Conservation (phyloP, 2,329 filamentous ascomycete species). For the Aspergillus tamarii region DNA sequence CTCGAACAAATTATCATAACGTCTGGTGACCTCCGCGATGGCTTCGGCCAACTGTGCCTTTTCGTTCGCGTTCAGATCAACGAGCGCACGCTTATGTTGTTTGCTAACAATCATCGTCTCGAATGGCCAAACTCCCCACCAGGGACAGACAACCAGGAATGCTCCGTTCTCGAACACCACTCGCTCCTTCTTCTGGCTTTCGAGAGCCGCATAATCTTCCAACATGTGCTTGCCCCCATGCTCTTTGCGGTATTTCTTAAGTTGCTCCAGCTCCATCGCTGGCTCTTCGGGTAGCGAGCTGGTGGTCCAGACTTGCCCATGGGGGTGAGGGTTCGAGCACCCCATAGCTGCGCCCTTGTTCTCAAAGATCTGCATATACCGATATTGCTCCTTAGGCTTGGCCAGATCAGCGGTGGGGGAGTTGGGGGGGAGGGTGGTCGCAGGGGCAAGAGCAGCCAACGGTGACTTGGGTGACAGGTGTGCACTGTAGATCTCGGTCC, state of each 20-base stretch:
- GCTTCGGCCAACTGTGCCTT: conserved; percentile 76
- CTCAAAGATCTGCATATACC: conserved; percentile 99
- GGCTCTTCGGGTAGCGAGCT: conserved; percentile 90
- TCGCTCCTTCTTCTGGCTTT: conserved; percentile 79
- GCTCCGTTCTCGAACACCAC: conserved; percentile 84
- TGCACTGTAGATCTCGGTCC: conserved; percentile 85
- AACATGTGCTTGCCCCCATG: conserved; percentile 77
- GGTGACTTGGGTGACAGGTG: conserved; percentile 76
- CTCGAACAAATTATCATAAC: conserved; percentile 97
- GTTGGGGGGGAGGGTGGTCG: conserved; percentile 52
- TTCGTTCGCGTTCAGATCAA: conserved; percentile 77
- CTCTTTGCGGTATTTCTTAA: conserved; percentile 75
- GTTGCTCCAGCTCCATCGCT: conserved; percentile 73
- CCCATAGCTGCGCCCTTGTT: conserved; percentile 99
- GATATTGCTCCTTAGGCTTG: conserved; percentile 73
- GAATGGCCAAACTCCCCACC: conserved; percentile 98
- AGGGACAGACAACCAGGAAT: conserved; percentile 89
- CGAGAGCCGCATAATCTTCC: conserved; percentile 82
- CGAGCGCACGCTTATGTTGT: conserved; percentile 78
- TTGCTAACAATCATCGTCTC: conserved; percentile 89
- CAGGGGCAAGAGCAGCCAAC: conserved; percentile 54
- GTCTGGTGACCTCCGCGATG: conserved; percentile 82
- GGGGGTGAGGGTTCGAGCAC: conserved; percentile 96
- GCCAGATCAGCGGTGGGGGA: conserved; percentile 49
- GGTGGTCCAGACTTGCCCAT: conserved; percentile 95